Base-by-base conservation (phyloP, 306 rosid species). In the Hylodesmum podocarpum region DNA sequence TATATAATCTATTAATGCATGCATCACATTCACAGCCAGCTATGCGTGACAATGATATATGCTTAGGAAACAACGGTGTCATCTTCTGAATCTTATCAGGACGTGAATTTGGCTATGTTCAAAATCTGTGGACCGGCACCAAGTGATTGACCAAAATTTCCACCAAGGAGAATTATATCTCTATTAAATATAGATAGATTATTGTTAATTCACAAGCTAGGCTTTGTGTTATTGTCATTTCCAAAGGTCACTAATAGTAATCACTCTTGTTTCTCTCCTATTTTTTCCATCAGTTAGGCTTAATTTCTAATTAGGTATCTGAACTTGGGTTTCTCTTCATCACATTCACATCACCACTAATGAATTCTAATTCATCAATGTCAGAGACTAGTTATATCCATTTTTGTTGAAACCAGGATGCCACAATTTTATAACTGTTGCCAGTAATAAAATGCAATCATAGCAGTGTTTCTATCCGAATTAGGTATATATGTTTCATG, bases 181-280 rank as follows among this genome's bases (percentile, higher is more conserved):
- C 22, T 31, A 43, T 43, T 67, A 28, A 40, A 67, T 53, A 39
- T 16, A 14, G 41, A 2, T 2, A 9, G 2, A 34, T 10, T 63
- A 8, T 63, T 34, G 4, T 28, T 10, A 19, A 4, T 4, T 19
- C 69, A 51, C 24, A 5, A 1, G 34, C 39, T 28, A 27, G 14
- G 12, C 73, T 68, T 68, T 43, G 8, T 3, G 58, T 14, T 24
- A 25, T 70, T 22, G 62, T 68, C 27, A 41, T 73, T 76, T 27
- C 34, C 14, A 22, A 59, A 80, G 88, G 85, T 59, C 1, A n/a
- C 3, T 78, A 72, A 63, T 49, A 44, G 50, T n/a, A n/a, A n/a
- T n/a, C n/a, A 49, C 40, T 70, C 75, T 69, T 50, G 43, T 62
- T 65, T 44, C 19, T 24, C 37, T 70, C 24, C 40, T 25, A n/a